A percentile compares a stretch with the other conserved stretches of the same genome.
These are phyloP conservation scores for Syncephalastrum contaminatum DNA, from an alignment of 371 early-diverging fungal species.

Conservation along the genomic window DNA sequence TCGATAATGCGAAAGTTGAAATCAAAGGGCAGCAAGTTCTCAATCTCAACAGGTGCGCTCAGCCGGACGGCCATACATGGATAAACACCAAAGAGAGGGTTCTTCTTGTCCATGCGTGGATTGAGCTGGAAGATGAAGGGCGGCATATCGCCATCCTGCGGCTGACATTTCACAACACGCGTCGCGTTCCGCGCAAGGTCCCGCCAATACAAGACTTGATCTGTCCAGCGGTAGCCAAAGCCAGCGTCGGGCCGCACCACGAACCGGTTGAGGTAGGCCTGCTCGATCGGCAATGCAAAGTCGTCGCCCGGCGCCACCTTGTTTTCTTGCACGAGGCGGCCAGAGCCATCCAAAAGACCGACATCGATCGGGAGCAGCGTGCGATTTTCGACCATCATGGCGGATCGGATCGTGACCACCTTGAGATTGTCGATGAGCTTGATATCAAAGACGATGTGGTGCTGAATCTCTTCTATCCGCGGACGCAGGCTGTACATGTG, in stretches of 20 bases:
- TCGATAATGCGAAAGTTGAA: constrained; percentile 79
- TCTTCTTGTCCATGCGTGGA: constrained; percentile 50
- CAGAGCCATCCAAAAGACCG: constrained; percentile 66
- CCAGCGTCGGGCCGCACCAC: constrained; percentile 82
- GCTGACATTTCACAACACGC: constrained; percentile 26
- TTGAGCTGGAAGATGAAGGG: constrained; percentile 77
- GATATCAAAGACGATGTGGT: constrained; percentile 88
- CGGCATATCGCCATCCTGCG: constrained; percentile 55
- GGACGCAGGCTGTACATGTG: constrained; percentile 79
- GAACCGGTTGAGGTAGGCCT: constrained; percentile 76
- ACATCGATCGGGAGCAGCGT: constrained; percentile 82
- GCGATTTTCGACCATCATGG: constrained; percentile 78
- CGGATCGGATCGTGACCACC: constrained; percentile 88
- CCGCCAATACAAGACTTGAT: constrained; percentile 66
- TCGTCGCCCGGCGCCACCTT: constrained; percentile 70
- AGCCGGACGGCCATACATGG: constrained; percentile 84
- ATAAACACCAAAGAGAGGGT: constrained; percentile 62
- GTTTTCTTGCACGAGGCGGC: constrained; percentile 8
- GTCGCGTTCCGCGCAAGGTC: constrained; percentile 43
- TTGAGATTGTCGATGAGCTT: constrained; percentile 85
- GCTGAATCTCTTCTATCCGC: constrained; percentile 70
- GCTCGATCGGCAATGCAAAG: constrained; percentile 84
- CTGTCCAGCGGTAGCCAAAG: constrained; percentile 82
- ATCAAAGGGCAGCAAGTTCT: constrained; percentile 93
- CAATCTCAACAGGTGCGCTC: constrained; percentile 90